Percentiles rank a stretch among this genome's conserved stretches.
Evolutionary conservation across 108 stramenopile species (phyloP).

Genomic region (Aurantiochytrium sp.): DNA sequence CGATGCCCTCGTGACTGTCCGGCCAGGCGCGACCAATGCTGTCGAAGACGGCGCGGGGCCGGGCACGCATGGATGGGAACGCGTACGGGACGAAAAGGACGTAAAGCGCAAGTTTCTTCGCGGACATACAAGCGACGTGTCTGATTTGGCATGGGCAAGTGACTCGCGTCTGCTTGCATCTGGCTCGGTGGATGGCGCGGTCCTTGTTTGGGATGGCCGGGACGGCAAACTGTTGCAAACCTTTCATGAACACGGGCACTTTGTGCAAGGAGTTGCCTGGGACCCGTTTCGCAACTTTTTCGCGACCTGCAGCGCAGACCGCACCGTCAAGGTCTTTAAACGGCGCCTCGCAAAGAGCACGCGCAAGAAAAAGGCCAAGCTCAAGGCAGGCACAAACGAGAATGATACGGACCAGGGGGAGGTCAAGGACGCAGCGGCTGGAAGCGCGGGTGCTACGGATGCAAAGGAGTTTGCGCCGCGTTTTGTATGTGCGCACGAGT

Average conservation of each 20-base stretch:
- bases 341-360: background rate
- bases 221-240: background rate
- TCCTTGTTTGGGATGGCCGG: background rate
- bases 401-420: too few relatives aligned
- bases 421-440: too few relatives aligned
- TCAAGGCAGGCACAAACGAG: too few relatives aligned
- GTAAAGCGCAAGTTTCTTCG: background rate
- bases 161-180: background rate
- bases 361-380: too few relatives aligned
- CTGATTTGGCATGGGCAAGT: background rate
- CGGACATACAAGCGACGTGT: background rate
- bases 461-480: too few relatives aligned
- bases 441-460: too few relatives aligned
- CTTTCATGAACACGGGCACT: slow-evolving; percentile 1
- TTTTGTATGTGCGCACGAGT: too few relatives aligned
- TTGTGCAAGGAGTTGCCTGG: slow-evolving; percentile 26
- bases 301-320: background rate
- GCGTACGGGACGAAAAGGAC: background rate
- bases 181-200: background rate
- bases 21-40: background rate
- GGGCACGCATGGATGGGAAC: background rate
- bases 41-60: background rate
- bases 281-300: background rate
- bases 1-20: too few relatives aligned
- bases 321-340: background rate